Evolutionary conservation across 345 rosid genomes (phyloP), one percentile per base, ranked within the genome.

Genomic region (Fremontodendron californicum): DNA sequence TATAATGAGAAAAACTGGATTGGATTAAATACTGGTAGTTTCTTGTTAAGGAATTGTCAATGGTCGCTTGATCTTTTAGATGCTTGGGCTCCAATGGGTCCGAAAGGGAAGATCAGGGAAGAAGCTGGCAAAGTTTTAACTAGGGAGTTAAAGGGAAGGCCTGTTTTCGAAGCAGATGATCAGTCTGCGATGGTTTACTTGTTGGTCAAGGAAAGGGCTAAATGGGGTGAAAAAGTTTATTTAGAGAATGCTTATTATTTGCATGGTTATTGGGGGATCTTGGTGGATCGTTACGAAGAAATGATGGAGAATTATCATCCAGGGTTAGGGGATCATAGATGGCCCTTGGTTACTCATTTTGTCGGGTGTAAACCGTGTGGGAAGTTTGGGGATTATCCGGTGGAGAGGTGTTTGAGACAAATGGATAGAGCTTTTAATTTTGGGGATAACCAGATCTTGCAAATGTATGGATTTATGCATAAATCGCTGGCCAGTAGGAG

Each of bases 311-410:
- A 88, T 65, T 82, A 88, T 73, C 89, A 81, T 79, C 90, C 90
- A 1, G 95, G 93, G 23, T 76, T 84, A 18, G 93, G 95, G 45
- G 95, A 89, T 73, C 88, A 85, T 63, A 78, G 95, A 0, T 91
- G 95, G 95, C 95, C 95, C 0, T 77, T 91, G 2, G 93, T 91
- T 35, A 91, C 95, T 25, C 95, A 91, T 78, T 91, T 91, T 15
- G 91, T 89, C 65, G 95, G 95, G 58, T 91, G 95, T 79, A 89
- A 90, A 84, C 94, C 92, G 35, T 91, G 94, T 77, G 91, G 89
- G 13, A 89, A 89, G 57, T 86, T 89, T 15, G 89, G 93, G 33
- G 93, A 89, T 83, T 87, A 88, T 75, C 86, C 91, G 7, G 91
- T 89, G 8, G 91, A 91, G 77, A 76, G 88, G 71, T 91, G 93